Conservation (phyloP, 169 alveolate species). For the Cryptosporidium viatorum region DNA sequence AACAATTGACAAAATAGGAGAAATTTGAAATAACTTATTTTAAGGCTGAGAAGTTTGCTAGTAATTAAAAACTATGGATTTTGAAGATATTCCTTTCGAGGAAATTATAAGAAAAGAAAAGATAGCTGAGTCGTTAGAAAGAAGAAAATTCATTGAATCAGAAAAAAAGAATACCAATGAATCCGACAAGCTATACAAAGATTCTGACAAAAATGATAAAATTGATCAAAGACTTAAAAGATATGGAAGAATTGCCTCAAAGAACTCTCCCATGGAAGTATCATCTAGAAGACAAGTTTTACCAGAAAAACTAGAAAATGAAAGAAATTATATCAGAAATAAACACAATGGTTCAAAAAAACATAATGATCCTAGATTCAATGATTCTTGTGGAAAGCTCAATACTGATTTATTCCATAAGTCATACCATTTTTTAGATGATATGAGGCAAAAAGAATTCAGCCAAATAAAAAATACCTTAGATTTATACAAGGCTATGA, state of each 20-base stretch:
- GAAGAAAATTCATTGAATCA: not conserved
- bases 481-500: slow-evolving; percentile 43
- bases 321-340: slow-evolving; percentile 40
- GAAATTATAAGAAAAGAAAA: slow-evolving; percentile 49
- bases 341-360: slow-evolving; percentile 7
- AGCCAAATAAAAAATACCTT: slow-evolving; percentile 35
- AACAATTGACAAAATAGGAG: not conserved
- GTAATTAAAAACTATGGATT: not conserved
- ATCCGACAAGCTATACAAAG: not conserved
- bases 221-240: not conserved
- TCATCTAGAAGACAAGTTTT: slow-evolving; percentile 50
- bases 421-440: slow-evolving; percentile 47
- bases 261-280: slow-evolving; percentile 52
- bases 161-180: not conserved
- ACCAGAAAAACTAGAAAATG: slow-evolving; percentile 45
- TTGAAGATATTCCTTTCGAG: slow-evolving; percentile 67
- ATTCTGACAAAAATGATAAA: not conserved
- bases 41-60: not conserved
- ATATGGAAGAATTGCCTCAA: not conserved
- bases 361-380: slow-evolving; percentile 54
- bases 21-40: not conserved
- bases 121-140: not conserved
- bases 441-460: slow-evolving; percentile 38
- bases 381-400: slow-evolving; percentile 60
- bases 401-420: slow-evolving; percentile 61